phyloP scores from a whole-genome alignment of 192 early-diverging fungal genomes.

The Entophlyctis luteolus region DNA sequence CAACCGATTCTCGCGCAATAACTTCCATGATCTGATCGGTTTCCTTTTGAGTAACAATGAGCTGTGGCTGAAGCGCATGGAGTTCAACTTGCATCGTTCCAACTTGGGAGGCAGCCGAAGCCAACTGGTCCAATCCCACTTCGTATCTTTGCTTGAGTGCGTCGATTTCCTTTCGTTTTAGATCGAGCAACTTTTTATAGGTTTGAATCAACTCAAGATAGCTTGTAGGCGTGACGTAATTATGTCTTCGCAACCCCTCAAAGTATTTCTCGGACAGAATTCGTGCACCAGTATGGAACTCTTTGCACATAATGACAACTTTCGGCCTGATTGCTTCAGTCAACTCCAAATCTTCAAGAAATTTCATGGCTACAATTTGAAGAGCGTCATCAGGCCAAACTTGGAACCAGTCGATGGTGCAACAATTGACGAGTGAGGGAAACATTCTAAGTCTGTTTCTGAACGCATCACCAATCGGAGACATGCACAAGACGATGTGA shows the following conservation, averaged over 20 bases:
- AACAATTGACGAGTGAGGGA: slow-evolving; percentile 59
- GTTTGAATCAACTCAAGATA: slow-evolving; percentile 60
- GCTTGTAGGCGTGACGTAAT: slow-evolving; percentile 58
- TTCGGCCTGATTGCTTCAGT: slow-evolving; percentile 35
- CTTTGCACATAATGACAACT: slow-evolving; percentile 56
- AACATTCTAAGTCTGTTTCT: slow-evolving; percentile 57
- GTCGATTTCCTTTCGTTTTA: slow-evolving; percentile 51
- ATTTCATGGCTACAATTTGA: slow-evolving; percentile 52
- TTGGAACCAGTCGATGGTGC: slow-evolving; percentile 65
- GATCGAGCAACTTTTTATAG: slow-evolving; percentile 50
- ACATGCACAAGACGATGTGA: slow-evolving; percentile 59
- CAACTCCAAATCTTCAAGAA: slow-evolving; percentile 58
- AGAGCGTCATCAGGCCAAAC: slow-evolving; percentile 62
- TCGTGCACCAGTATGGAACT: slow-evolving; percentile 50
- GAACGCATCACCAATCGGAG: slow-evolving; percentile 59
- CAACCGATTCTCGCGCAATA: slow-evolving; percentile 50
- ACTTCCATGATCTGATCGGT: slow-evolving; percentile 56
- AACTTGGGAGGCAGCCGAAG: slow-evolving; percentile 50
- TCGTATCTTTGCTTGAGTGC: slow-evolving; percentile 50
- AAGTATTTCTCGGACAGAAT: slow-evolving; percentile 46
- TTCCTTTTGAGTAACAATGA: slow-evolving; percentile 53
- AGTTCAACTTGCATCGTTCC: slow-evolving; percentile 56
- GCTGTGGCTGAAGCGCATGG: slow-evolving; percentile 52
- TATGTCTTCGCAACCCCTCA: slow-evolving; percentile 47
- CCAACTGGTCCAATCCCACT: slow-evolving; percentile 54